Percentiles rank a stretch among this genome's conserved stretches.
Evolutionary conservation across 106 monocot species (phyloP).

Genomic region (Dendrobium officinale): DNA sequence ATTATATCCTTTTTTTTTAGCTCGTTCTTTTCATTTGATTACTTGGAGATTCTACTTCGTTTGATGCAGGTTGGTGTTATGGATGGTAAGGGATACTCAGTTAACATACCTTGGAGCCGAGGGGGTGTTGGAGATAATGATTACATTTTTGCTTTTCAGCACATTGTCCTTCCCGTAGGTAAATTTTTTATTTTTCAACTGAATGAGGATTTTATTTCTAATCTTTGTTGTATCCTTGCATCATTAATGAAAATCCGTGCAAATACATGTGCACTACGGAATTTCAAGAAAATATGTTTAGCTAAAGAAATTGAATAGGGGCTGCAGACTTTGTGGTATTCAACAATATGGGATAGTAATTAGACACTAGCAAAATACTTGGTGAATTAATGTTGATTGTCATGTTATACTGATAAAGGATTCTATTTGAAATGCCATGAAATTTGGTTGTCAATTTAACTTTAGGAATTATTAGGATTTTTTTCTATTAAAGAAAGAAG

Average conservation of each 20-base stretch:
- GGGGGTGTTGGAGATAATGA: slow-evolving; percentile 94
- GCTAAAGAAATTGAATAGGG: background rate
- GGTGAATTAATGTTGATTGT: background rate
- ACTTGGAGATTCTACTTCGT: background rate
- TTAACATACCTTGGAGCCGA: slow-evolving; percentile 94
- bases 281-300: background rate
- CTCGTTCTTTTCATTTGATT: background rate
- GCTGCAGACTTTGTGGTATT: background rate
- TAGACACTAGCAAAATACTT: background rate
- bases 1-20: background rate
- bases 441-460: background rate
- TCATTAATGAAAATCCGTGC: background rate
- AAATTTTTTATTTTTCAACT: background rate
- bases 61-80: slow-evolving; percentile 54
- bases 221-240: background rate
- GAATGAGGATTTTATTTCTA: background rate
- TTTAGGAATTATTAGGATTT: background rate
- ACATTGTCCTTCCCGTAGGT: slow-evolving; percentile 95
- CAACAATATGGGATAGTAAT: background rate
- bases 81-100: slow-evolving; percentile 76
- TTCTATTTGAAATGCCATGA: background rate
- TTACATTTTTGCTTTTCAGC: slow-evolving; percentile 87
- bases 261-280: background rate
- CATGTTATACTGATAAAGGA: background rate
- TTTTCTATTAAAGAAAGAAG: too few relatives aligned